Base-by-base conservation (phyloP, 2,329 filamentous ascomycete species). In the Sporothrix euskadiensis region DNA sequence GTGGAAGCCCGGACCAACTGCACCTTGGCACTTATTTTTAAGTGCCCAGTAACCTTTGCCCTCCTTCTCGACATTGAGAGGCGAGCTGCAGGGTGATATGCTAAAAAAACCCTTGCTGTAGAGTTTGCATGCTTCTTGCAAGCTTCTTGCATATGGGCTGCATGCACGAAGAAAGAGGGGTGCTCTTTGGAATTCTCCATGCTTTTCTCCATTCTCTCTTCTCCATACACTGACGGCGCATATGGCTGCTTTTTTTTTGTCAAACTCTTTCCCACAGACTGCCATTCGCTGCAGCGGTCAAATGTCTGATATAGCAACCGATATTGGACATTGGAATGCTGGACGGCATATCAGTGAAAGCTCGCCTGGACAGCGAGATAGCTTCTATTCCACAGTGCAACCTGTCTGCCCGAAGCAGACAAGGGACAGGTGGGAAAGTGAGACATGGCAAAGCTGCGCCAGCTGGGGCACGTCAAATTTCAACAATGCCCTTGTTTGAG, bases 31-130 rank as follows among this genome's bases (percentile, higher is more conserved):
- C 22, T 19, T 66, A 19, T 30, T 47, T 47, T 44, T 44, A 4
- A 8, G 8, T 7, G 26, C 26, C 26, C 26, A 12, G 26, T 12
- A 26, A 26, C n/a, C 6, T 8, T 39, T 32, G 26, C 26, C 26
- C 4, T 26, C 30, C 2, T 19, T 35, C 26, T 35, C 4, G 30
- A 56, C 19, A 26, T 12, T 5, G 19, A 16, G 26, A 68, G 65
- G 65, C 65, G 44, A 68, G 44, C 65, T 68, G 65, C 65, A 68
- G 35, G 26, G 44, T 35, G 44, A 68, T 47, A 47, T 68, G 65
- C 44, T 22, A 65, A 47, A 35, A 12, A n/a, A 19, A 6, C 41
- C 39, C n/a, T n/a, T 68, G 65, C 65, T 26, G 9, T 9, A 56
- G 44, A 61, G 57, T 22, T 47, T 66, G 61, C 39, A 66, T 41